phyloP scores from a whole-genome alignment of 192 early-diverging fungal species.

The Diversispora eburnea region DNA sequence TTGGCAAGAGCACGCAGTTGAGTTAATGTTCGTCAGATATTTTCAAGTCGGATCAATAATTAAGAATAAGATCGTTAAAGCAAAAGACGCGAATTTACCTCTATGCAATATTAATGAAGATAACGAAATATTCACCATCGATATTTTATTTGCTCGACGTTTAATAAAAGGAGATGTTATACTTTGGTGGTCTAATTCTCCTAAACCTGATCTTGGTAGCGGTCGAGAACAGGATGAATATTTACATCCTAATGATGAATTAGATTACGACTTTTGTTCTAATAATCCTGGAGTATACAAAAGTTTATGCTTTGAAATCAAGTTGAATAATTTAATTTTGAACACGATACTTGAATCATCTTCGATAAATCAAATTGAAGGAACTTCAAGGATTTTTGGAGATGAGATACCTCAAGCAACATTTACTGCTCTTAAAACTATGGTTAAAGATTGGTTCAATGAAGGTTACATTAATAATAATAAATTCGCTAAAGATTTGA shows the following conservation, averaged over 20 bases:
- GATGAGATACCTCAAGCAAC: not conserved
- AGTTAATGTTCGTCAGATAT: conserved; percentile 74
- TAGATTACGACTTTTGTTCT: not conserved
- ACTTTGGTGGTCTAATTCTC: conserved; percentile 58
- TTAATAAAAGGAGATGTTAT: conserved; percentile 75
- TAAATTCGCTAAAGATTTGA: not conserved
- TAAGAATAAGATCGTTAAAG: conserved; percentile 64
- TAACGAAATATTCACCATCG: conserved; percentile 74
- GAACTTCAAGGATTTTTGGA: not conserved
- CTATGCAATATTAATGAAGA: conserved; percentile 88
- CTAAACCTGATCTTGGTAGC: not conserved
- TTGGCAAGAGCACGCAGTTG: conserved; percentile 73
- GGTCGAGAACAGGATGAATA: conserved; percentile 2
- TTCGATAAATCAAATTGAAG: not conserved
- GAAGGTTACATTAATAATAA: not conserved
- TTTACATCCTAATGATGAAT: not conserved
- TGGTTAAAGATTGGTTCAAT: not conserved
- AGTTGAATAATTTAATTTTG: not conserved
- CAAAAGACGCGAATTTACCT: conserved; percentile 83
- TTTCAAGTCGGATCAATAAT: conserved; percentile 73
- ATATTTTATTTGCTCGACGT: conserved; percentile 81
- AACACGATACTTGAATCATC: not conserved
- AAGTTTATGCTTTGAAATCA: not conserved
- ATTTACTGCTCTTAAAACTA: not conserved
- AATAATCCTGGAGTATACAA: conserved; percentile 4